Percentiles rank a stretch among this genome's conserved stretches.
phyloP scores from a whole-genome alignment of 2,329 filamentous ascomycete genomes.

The Ophiostoma himal-ulmi region DNA sequence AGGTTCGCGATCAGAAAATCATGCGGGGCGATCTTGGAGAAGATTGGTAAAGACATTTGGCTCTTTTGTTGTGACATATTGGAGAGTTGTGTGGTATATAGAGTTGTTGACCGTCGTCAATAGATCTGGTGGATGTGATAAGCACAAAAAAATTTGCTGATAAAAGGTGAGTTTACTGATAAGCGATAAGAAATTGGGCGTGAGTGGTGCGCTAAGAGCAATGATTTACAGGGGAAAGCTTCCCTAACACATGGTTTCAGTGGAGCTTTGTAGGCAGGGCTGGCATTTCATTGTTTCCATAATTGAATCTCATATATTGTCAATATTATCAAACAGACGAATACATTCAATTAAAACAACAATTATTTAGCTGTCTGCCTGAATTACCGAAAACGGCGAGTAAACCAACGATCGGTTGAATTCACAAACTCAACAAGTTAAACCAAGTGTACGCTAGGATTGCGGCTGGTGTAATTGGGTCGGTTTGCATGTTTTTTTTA shows the following conservation, averaged over 20 bases:
- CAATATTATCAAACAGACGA: background rate
- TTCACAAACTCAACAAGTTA: background rate
- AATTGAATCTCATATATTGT: no score
- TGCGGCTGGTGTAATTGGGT: background rate
- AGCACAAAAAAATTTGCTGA: constrained; percentile 10
- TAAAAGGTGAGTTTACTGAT: constrained; percentile 10
- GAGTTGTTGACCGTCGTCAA: background rate
- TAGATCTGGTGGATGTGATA: constrained; percentile 8
- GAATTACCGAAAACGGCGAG: no score
- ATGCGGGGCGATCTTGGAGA: constrained; percentile 83
- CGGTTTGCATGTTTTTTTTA: no score
- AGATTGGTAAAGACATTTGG: constrained; percentile 55
- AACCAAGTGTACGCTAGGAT: background rate
- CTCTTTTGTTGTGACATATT: constrained; percentile 23
- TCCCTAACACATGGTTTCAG: background rate
- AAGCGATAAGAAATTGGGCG: constrained; percentile 3
- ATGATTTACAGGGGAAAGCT: background rate
- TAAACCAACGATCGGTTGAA: background rate
- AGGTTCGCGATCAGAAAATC: constrained; percentile 89
- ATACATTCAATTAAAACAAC: background rate
- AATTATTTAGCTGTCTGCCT: background rate
- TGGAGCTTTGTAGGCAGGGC: background rate
- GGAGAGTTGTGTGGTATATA: background rate
- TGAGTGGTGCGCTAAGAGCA: background rate
- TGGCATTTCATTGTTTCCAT: background rate